phyloP scores from a whole-genome alignment of 768 basidiomycete species.

The Amanita subjunquillea region DNA sequence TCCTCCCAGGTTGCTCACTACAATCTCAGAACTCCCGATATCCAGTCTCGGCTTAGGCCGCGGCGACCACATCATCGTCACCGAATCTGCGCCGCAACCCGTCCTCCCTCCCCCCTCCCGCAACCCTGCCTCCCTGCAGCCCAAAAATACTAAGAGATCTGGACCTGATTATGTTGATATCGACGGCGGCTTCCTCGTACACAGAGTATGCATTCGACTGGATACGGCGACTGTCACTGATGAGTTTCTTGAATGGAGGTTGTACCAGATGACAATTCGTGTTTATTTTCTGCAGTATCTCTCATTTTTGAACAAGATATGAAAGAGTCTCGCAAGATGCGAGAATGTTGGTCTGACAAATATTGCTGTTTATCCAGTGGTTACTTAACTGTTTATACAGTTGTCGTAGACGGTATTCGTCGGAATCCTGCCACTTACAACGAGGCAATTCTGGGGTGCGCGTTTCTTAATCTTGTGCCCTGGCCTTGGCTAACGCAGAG shows the following conservation, averaged over 20 bases:
- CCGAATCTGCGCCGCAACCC: slow-evolving; percentile 18
- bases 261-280: slow-evolving; percentile 97
- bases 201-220: slow-evolving; percentile 38
- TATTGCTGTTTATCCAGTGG: neutral
- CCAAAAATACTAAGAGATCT: neutral
- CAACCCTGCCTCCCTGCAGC: neutral
- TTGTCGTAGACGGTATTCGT: slow-evolving; percentile 76
- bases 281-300: slow-evolving; percentile 82
- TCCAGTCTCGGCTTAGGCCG: slow-evolving; percentile 64
- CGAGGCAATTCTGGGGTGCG: slow-evolving; percentile 82
- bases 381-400: slow-evolving; percentile 24
- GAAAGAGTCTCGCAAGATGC: slow-evolving; percentile 55
- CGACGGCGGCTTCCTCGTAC: slow-evolving; percentile 60
- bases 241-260: slow-evolving; percentile 29
- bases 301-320: slow-evolving; percentile 80
- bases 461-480: slow-evolving; percentile 2
- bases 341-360: slow-evolving; percentile 49
- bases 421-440: slow-evolving; percentile 62
- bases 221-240: neutral
- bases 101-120: slow-evolving; percentile 5
- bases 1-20: slow-evolving; percentile 64
- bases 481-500: neutral
- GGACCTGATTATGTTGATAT: slow-evolving; percentile 49
- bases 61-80: slow-evolving; percentile 86
- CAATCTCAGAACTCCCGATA: slow-evolving; percentile 65